Base-by-base conservation (phyloP, 495 filamentous ascomycete species). In the Penicillium chermesinum region DNA sequence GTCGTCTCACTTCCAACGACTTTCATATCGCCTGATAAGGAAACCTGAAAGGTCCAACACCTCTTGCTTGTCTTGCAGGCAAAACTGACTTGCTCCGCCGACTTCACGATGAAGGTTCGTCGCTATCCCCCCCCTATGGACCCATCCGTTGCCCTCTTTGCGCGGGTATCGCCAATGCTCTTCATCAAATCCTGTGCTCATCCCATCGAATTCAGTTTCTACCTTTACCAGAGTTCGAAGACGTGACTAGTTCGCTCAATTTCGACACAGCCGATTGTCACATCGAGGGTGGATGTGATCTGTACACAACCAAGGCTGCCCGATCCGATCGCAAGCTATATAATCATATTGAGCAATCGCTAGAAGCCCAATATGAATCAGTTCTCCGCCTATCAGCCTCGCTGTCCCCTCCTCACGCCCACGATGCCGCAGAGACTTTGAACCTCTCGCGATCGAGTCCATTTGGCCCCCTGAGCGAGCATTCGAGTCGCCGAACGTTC, bases 251-350 rank as follows among this genome's bases (percentile, higher is more conserved):
- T 62, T 86, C 91, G 38, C 79, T 99, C 55, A 95, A 91, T 58
- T 97, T 97, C 73, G 85, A 91, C 58, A 97, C 93, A 2, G 77
- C 83, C 12, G 91, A 96, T 62, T 89, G 86, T 57, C 86, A 90
- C 55, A 84, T 97, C 53, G 79, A 86, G 10, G 93, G 93, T 46
- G 85, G 88, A 38, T 96, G 90, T 73, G 93, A 99, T 65, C 79
- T 96, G 15, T 99, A 95, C 74, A 96, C 89, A 7, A 97, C 90
- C 30, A 97, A 97, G 69, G 89, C 93, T 12, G 89, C 91, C 36
- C 87, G 90, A 32, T 78, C 81, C 55, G 94, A 99, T 67, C 95
- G 96, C 75, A 96, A 95, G 67, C 75, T 97, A 2, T 97, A 97
- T 78, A 91, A 91, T 65, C 83, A 84, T 52, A 96, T 99, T 62